A percentile compares a stretch with the other conserved stretches of the same genome.
Evolutionary conservation across 139 green algal genomes (phyloP).

Genomic region (Picochlorum sp.): DNA sequence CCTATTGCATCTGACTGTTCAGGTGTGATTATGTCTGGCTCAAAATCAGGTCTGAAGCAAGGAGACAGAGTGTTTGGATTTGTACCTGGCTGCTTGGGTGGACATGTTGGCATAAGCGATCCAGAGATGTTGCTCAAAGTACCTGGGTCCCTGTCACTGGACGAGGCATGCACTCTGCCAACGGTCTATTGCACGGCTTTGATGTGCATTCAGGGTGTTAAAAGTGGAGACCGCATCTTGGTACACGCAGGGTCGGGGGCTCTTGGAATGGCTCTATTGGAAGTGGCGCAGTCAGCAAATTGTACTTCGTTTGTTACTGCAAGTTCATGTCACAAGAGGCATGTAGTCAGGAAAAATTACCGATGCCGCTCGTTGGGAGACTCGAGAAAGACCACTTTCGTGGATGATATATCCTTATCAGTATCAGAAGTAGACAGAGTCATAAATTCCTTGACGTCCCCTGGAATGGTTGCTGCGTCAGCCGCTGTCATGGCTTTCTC

Average conservation of each 20-base stretch:
- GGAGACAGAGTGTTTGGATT: slow-evolving; percentile 69
- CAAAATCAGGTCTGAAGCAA: background rate
- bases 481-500: slow-evolving; percentile 40
- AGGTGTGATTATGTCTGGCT: slow-evolving; percentile 24
- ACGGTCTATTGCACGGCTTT: slow-evolving; percentile 67
- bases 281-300: no score
- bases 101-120: slow-evolving; percentile 33
- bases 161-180: slow-evolving; percentile 58
- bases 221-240: slow-evolving; percentile 30
- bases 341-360: no score
- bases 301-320: no score
- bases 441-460: slow-evolving; percentile 69
- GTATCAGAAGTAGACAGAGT: slow-evolving; percentile 31
- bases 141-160: slow-evolving; percentile 49
- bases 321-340: no score
- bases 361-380: no score
- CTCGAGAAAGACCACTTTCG: no score
- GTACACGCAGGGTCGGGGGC: slow-evolving; percentile 66
- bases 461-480: slow-evolving; percentile 59
- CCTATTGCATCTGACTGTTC: slow-evolving; percentile 41
- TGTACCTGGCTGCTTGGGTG: slow-evolving; percentile 57
- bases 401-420: background rate
- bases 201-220: slow-evolving; percentile 15
- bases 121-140: slow-evolving; percentile 45
- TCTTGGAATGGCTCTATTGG: slow-evolving; percentile 50